These are phyloP conservation scores for Cyberlindnera mississippiensis DNA, from an alignment of 805 yeast genomes.

Conservation along the genomic window DNA sequence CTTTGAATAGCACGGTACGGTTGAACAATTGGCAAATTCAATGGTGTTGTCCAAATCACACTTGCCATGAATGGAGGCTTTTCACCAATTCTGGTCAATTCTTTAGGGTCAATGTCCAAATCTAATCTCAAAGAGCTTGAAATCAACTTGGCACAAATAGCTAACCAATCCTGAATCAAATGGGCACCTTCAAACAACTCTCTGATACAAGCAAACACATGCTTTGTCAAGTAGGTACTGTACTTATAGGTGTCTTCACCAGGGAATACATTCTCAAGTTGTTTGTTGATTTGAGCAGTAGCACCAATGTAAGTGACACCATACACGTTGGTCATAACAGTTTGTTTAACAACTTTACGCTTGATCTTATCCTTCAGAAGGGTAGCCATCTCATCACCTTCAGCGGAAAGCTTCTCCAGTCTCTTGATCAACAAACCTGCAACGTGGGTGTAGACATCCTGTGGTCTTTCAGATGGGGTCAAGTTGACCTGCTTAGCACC, in stretches of 20 bases:
- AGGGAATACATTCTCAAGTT: constrained; percentile 57
- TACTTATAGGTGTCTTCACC: constrained; percentile 44
- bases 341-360: constrained; percentile 90
- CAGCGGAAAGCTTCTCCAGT: constrained; percentile 49
- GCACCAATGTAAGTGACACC: constrained; percentile 97
- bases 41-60: constrained; percentile 97
- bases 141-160: constrained; percentile 76
- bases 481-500: constrained; percentile 81
- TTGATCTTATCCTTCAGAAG: constrained; percentile 52
- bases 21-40: constrained; percentile 94
- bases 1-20: constrained; percentile 77
- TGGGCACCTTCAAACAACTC: constrained; percentile 91
- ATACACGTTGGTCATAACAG: constrained; percentile 97
- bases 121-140: constrained; percentile 73
- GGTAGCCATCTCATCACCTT: constrained; percentile 50
- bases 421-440: constrained; percentile 57
- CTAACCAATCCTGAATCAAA: constrained; percentile 94
- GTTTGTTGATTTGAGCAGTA: constrained; percentile 78
- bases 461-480: constrained; percentile 67
- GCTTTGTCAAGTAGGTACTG: constrained; percentile 65
- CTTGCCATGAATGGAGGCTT: constrained; percentile 71
- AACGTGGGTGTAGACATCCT: constrained; percentile 72
- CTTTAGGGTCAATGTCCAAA: constrained; percentile 38
- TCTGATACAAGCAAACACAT: constrained; percentile 79
- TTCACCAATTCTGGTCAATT: constrained; percentile 37